Percentiles rank a stretch among this genome's conserved stretches.
phyloP scores from a whole-genome alignment of 768 basidiomycete species.

The Trametes maxima region DNA sequence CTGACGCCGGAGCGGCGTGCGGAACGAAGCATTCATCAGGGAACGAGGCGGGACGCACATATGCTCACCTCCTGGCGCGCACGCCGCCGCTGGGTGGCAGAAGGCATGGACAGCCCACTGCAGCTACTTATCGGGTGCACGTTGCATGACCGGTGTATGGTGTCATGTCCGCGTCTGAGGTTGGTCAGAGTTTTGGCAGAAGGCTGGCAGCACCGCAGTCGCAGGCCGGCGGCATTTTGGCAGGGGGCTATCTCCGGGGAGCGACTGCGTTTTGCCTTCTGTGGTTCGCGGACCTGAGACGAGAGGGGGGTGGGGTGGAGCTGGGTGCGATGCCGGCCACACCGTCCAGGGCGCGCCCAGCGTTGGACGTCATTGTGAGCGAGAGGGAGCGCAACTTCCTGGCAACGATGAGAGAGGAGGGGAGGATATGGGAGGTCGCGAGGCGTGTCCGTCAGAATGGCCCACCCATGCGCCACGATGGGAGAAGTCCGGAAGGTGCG shows the following conservation, averaged over 20 bases:
- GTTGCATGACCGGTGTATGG: not conserved
- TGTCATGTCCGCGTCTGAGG: not conserved
- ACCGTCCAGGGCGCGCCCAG: not conserved
- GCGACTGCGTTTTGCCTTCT: not conserved
- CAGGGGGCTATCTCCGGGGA: conserved; percentile 1
- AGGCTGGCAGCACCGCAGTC: not conserved
- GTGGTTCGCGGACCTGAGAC: conserved; percentile 4
- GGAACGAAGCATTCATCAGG: not conserved
- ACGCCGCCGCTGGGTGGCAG: not conserved
- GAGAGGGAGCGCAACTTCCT: not conserved
- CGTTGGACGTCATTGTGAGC: not conserved
- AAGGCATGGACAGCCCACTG: no score
- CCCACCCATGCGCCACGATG: not conserved
- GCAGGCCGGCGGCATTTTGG: not conserved
- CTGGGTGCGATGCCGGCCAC: not conserved
- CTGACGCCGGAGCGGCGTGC: not conserved
- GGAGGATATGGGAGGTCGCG: not conserved
- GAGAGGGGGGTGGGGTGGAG: conserved; percentile 6
- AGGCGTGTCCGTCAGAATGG: conserved; percentile 2
- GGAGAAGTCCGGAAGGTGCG: conserved; percentile 1
- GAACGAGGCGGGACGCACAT: not conserved
- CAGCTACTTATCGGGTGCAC: not conserved
- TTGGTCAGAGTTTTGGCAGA: not conserved
- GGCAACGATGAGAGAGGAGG: not conserved
- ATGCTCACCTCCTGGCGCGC: not conserved